These are phyloP conservation scores for Tulasnella sp. DNA, from an alignment of 768 basidiomycete genomes.

Conservation along the genomic window DNA sequence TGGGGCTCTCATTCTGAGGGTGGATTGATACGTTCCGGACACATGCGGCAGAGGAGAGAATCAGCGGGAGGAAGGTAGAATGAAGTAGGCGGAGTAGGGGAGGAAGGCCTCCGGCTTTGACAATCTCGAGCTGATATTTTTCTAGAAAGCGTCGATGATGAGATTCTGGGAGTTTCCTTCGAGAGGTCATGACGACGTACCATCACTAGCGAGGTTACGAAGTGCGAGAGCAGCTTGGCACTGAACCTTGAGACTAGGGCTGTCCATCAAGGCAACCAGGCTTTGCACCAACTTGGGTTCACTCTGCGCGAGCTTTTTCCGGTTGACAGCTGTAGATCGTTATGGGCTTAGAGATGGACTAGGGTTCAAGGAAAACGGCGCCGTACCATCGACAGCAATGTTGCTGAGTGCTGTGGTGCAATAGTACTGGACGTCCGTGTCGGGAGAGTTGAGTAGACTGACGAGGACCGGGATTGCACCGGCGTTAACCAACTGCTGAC, in stretches of 20 bases:
- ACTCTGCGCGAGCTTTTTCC: conserved; percentile 87
- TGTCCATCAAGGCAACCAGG: conserved; percentile 93
- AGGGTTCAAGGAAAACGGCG: neutral
- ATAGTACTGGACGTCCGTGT: conserved; percentile 99
- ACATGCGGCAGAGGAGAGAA: conserved; percentile 95
- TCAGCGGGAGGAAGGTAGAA: conserved; percentile 94
- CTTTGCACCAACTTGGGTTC: conserved; percentile 94
- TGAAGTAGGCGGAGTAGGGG: conserved; percentile 89
- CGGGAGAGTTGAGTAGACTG: conserved; percentile 83
- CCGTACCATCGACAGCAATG: conserved; percentile 88
- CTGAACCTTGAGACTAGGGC: conserved; percentile 93
- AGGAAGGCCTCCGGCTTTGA: conserved; percentile 86
- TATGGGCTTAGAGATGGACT: neutral
- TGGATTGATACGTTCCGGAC: conserved; percentile 99
- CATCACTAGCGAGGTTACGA: conserved; percentile 94
- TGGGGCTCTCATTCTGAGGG: conserved; percentile 96
- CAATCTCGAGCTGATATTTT: conserved; percentile 98
- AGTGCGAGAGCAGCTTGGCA: conserved; percentile 96
- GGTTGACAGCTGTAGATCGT: conserved; percentile 52
- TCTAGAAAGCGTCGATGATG: conserved; percentile 41
- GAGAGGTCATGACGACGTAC: conserved; percentile 37
- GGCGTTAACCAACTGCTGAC: conserved; percentile 96
- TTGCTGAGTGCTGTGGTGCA: conserved; percentile 98
- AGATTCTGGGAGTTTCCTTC: neutral
- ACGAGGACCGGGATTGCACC: conserved; percentile 98